A percentile compares a stretch with the other conserved stretches of the same genome.
These are phyloP conservation scores for Acer negundo DNA, from an alignment of 345 rosid species.

Conservation along the genomic window DNA sequence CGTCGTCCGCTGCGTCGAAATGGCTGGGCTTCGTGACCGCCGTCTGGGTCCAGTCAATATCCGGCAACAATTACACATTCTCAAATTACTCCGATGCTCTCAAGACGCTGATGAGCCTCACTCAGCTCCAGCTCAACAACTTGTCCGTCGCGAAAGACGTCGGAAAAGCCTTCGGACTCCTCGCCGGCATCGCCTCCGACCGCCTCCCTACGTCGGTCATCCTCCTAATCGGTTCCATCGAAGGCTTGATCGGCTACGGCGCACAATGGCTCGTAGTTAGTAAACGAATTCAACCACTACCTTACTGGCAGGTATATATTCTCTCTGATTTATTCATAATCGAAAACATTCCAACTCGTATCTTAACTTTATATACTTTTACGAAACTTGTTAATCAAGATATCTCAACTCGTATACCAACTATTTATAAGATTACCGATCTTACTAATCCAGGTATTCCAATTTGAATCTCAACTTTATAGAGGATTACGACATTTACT, in stretches of 20 bases:
- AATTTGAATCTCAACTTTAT: too few relatives aligned
- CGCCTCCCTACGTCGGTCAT: conserved; percentile 64
- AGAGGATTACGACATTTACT: too few relatives aligned
- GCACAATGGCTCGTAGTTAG: conserved; percentile 96
- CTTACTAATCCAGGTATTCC: too few relatives aligned
- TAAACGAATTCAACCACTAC: conserved; percentile 52
- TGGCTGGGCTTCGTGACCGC: conserved; percentile 97
- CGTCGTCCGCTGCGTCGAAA: conserved; percentile 28
- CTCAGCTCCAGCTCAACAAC: conserved; percentile 79
- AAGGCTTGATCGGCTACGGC: conserved; percentile 91
- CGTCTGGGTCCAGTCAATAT: conserved; percentile 88
- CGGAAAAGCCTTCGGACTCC: conserved; percentile 92
- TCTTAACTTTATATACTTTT: too few relatives aligned
- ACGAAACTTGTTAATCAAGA: too few relatives aligned
- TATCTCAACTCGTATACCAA: neutral
- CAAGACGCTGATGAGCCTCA: conserved; percentile 80
- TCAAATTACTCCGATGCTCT: conserved; percentile 89
- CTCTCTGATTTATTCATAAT: too few relatives aligned
- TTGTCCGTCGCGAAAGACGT: conserved; percentile 88
- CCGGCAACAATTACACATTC: conserved; percentile 96
- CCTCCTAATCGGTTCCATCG: conserved; percentile 78
- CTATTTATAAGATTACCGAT: too few relatives aligned
- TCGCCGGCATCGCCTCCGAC: conserved; percentile 91
- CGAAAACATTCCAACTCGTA: too few relatives aligned
- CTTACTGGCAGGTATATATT: conserved; percentile 83